A percentile compares a stretch with the other conserved stretches of the same genome.
These are phyloP conservation scores for Nicotiana knightiana DNA, from an alignment of 257 asterid species.

Conservation along the genomic window DNA sequence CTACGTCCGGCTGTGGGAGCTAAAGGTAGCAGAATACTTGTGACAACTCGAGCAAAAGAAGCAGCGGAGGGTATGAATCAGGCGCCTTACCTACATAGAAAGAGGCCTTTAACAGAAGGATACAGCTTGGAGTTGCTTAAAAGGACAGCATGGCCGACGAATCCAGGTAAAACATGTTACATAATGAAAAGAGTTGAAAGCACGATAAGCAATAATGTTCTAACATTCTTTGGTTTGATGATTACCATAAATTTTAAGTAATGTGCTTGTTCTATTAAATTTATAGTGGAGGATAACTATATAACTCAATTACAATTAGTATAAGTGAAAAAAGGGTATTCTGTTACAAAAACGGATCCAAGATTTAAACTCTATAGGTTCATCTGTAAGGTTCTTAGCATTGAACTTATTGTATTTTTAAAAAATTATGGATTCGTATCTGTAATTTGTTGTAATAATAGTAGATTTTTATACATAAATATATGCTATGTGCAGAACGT, in stretches of 20 bases:
- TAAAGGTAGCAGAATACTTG: background rate
- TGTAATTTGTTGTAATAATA: too few relatives aligned
- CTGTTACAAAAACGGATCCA: too few relatives aligned
- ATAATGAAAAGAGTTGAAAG: background rate
- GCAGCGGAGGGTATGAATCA: background rate
- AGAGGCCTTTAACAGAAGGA: background rate
- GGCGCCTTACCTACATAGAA: background rate
- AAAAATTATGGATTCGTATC: too few relatives aligned
- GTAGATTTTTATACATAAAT: too few relatives aligned
- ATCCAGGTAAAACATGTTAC: background rate
- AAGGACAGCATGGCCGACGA: background rate
- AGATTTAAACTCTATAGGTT: too few relatives aligned
- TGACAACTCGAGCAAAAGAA: background rate
- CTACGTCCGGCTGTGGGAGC: background rate
- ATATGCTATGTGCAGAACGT: too few relatives aligned
- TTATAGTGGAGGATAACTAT: background rate
- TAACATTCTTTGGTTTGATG: too few relatives aligned
- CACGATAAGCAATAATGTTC: background rate
- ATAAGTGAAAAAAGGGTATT: too few relatives aligned
- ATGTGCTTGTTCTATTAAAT: background rate
- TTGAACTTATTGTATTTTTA: too few relatives aligned
- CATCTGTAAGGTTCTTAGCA: too few relatives aligned
- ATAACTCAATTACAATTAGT: too few relatives aligned
- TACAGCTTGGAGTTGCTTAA: background rate
- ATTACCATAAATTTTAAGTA: too few relatives aligned